Conservation (phyloP, 345 rosid species). For the Lenwebbia sp. region DNA sequence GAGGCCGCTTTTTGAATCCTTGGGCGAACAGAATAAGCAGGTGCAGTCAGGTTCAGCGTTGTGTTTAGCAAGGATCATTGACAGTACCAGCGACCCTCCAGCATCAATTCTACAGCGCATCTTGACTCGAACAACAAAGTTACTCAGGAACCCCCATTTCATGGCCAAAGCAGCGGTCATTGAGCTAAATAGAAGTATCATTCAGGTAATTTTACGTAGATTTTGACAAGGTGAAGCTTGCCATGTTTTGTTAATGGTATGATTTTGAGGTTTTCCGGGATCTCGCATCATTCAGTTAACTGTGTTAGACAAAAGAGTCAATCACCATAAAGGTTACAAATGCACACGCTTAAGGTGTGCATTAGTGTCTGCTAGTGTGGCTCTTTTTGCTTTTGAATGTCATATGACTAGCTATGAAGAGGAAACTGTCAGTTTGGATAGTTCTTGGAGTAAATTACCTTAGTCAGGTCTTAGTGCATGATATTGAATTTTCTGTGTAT, state of each 20-base stretch:
- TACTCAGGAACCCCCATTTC: conserved; percentile 78
- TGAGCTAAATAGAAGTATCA: conserved; percentile 66
- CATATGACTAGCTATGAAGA: not conserved
- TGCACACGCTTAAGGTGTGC: not conserved
- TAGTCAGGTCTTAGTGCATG: not conserved
- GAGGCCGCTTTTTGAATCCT: conserved; percentile 80
- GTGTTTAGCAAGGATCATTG: conserved; percentile 78
- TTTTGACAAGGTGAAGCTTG: not conserved
- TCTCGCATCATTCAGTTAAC: not conserved
- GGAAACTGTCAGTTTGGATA: not conserved
- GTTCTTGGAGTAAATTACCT: not conserved
- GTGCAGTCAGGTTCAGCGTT: conserved; percentile 78
- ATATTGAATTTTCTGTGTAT: not conserved
- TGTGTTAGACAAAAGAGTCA: not conserved
- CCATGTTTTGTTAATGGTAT: not conserved
- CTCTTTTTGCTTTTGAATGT: not conserved
- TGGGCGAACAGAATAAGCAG: conserved; percentile 88
- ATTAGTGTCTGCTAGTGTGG: not conserved
- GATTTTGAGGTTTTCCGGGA: not conserved
- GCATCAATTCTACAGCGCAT: conserved; percentile 60
- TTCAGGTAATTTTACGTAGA: conserved; percentile 32
- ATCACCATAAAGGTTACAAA: not conserved
- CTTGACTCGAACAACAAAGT: conserved; percentile 54
- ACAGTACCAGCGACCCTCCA: conserved; percentile 51
- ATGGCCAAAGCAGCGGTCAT: conserved; percentile 78